Percentiles rank a stretch among this genome's conserved stretches.
Conservation (phyloP, 1,139 yeast genomes). For the Debaryomycetaceae sp. region DNA sequence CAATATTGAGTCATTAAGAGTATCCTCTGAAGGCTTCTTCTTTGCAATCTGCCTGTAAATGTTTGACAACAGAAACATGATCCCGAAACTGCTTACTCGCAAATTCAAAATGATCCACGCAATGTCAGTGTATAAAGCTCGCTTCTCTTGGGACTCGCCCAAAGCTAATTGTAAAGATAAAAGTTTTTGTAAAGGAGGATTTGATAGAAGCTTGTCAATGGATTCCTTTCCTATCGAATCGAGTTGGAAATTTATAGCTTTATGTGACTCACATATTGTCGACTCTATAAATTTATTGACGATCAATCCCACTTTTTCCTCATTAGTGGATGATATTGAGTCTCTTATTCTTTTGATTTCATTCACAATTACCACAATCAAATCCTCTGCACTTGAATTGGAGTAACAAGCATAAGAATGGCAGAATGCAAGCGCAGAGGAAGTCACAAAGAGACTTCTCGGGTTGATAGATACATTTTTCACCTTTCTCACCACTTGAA, state of each 20-base stretch:
- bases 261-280: conserved; percentile 60
- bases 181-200: conserved; percentile 69
- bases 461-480: conserved; percentile 17
- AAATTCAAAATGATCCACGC: conserved; percentile 71
- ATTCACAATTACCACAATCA: conserved; percentile 51
- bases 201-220: conserved; percentile 66
- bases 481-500: conserved; percentile 28
- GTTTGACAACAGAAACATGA: conserved; percentile 68
- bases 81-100: conserved; percentile 68
- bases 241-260: conserved; percentile 65
- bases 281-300: conserved; percentile 39
- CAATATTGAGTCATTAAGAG: conserved; percentile 50
- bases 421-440: conserved; percentile 61
- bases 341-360: conserved; percentile 35
- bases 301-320: conserved; percentile 19
- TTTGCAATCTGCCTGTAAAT: conserved; percentile 55
- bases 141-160: conserved; percentile 54
- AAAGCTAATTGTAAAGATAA: conserved; percentile 62
- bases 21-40: conserved; percentile 48
- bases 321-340: conserved; percentile 11
- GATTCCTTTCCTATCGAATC: conserved; percentile 62
- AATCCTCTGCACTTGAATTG: conserved; percentile 63
- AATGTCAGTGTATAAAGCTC: conserved; percentile 47
- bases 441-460: conserved; percentile 36
- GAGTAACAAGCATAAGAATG: conserved; percentile 70